Percentiles rank a stretch among this genome's conserved stretches.
These are phyloP conservation scores for Eucalyptus regnans DNA, from an alignment of 345 rosid species.

Conservation along the genomic window DNA sequence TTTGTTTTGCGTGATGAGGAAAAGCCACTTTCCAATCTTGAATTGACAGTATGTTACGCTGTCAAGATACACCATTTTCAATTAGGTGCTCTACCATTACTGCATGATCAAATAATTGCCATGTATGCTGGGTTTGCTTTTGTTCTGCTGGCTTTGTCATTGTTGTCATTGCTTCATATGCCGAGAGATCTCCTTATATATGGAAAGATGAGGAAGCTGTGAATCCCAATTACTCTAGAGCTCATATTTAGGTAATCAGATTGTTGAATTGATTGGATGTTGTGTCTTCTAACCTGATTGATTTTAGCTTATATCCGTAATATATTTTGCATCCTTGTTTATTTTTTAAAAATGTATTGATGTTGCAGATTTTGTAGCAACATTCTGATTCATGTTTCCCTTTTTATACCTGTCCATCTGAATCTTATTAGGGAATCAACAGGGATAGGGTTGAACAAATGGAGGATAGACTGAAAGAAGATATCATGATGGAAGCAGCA, in stretches of 20 bases:
- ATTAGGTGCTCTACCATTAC: not conserved
- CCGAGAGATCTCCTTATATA: not conserved
- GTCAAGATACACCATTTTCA: not conserved
- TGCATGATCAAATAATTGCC: not conserved
- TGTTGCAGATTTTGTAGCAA: not conserved
- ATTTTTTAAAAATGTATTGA: not conserved
- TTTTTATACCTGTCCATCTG: not conserved
- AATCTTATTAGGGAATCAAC: conserved; percentile 57
- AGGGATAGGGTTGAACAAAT: conserved; percentile 85
- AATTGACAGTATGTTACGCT: conserved; percentile 52
- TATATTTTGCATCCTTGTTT: not conserved
- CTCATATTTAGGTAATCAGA: not conserved
- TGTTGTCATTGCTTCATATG: not conserved
- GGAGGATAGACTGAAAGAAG: conserved; percentile 89
- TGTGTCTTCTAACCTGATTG: not conserved
- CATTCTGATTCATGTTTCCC: not conserved
- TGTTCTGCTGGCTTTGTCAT: not conserved
- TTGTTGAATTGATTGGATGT: not conserved
- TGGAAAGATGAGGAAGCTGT: not conserved
- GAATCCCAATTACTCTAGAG: not conserved
- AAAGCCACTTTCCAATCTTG: conserved; percentile 95
- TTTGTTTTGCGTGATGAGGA: conserved; percentile 96
- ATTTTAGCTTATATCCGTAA: not conserved
- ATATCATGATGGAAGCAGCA: conserved; percentile 80
- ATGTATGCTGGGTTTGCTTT: not conserved